Base-by-base conservation (phyloP, 257 asterid genomes). In the Capsicum pubescens region DNA sequence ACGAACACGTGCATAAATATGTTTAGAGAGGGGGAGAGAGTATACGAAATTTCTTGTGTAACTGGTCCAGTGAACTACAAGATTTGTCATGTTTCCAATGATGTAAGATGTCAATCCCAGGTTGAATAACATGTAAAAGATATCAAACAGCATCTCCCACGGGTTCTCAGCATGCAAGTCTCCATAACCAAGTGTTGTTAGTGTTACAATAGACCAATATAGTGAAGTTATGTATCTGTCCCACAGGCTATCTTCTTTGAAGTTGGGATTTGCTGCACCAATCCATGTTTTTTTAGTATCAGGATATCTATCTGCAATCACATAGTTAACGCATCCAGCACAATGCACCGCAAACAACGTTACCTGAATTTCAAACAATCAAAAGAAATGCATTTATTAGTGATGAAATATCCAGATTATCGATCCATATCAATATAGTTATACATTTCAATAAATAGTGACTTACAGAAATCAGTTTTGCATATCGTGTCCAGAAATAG, bases 401-500 rank as follows among this genome's bases (percentile, higher is more conserved):
- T 77, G 21, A 52, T 26, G 6, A 76, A 71, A 52, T 54, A 76
- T 26, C 9, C 17, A 21, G 3, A 68, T 16, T 69, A 42, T 9
- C 9, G 39, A 46, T 71, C 15, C 9, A 44, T 44, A 36, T 3
- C 12, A 16, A 42, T 70, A 70, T 1, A 58, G 7, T 17, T 16
- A 6, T 59, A 59, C 26, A 15, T 12, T 54, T 35, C 64, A 56
- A 26, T 12, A 55, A 60, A 58, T n/a, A 52, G 7, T 67, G 35
- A 81, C 97, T 93, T 88, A 93, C 98, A 4, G 97, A 92, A 46
- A 90, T 19, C 84, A 93, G 95, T 85, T 95, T 95, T 35, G 95
- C 91, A 87, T 97, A 95, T 10, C 98, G 93, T 42, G 92, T 94
- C 98, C 97, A 94, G 94, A 95, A 95, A 78, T 95, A 95, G 92